Evolutionary conservation across 108 stramenopile species (phyloP), one percentile per base, ranked within the genome.

Genomic region (Conticribra guillardii): DNA sequence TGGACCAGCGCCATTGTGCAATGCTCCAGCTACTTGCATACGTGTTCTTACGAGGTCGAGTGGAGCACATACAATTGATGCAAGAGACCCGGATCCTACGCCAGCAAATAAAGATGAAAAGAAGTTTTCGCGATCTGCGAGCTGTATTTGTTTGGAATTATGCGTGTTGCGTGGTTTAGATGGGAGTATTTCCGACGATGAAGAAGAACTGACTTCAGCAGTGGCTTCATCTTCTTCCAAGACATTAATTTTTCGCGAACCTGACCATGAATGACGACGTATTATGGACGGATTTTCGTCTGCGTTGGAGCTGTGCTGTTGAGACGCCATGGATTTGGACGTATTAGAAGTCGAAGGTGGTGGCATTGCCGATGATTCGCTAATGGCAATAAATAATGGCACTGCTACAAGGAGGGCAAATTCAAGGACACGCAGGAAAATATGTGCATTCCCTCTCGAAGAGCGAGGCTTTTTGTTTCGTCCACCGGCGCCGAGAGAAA

Each of bases 21-120:
- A 51, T 52, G 86, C 87, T 14, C 93, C 93, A 61, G 77, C 82
- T 3, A 94, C 90, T 76, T 95, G 94, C 87, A 94, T 74, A 4
- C 93, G 80, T 17, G 93, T 95, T 55, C 92, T 79, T 18, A 94
- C 71, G 37, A 97, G 67, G 78, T 97, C 96, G 22, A 97, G 78
- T 2, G 96, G 96, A 24, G 94, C 94, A 69, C 96, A 97, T 52
- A 91, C 83, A 3, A 94, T 72, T 64, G 79, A 80, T 24, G 90
- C 81, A 19, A 94, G 53, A 18, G 85, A 74, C 9, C 94, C 94
- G 54, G 89, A 89, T 34, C 94, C 94, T 3, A 87, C 88, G 50
- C 91, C 94, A 3, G 94, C 94, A 47, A 88, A 58, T 22, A 95
- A 68, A 0, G 89, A 88, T 17, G 81, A 72, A 14, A 73, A 34